Evolutionary conservation across 257 asterid genomes (phyloP).

Genomic region (Salvia hispanica): DNA sequence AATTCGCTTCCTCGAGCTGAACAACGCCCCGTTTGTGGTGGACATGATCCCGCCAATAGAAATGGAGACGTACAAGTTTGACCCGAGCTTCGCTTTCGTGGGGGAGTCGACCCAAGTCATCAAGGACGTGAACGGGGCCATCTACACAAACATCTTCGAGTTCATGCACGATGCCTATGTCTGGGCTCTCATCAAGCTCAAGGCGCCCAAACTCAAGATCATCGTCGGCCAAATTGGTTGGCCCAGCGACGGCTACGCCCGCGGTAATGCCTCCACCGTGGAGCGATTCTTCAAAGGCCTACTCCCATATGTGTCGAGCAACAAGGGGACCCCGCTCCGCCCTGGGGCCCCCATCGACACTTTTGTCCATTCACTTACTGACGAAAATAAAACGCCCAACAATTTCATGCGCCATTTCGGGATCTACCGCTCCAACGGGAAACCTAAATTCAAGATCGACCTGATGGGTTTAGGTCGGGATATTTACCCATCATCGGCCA

Average conservation of each 20-base stretch:
- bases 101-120: slow-evolving; percentile 3
- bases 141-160: slow-evolving; percentile 44
- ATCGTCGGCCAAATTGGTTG: slow-evolving; percentile 44
- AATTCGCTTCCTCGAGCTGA: neutral
- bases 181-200: slow-evolving; percentile 39
- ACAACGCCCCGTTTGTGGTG: slow-evolving; percentile 28
- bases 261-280: slow-evolving; percentile 30
- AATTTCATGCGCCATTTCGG: slow-evolving; percentile 45
- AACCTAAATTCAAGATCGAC: slow-evolving; percentile 54
- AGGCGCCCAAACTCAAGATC: slow-evolving; percentile 17
- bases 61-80: neutral
- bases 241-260: slow-evolving; percentile 52
- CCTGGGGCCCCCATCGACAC: slow-evolving; percentile 33
- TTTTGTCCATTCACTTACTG: slow-evolving; percentile 34
- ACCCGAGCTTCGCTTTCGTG: slow-evolving; percentile 38
- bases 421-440: slow-evolving; percentile 46
- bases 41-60: slow-evolving; percentile 26
- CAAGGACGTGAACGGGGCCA: neutral
- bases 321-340: slow-evolving; percentile 49
- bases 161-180: slow-evolving; percentile 37
- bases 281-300: slow-evolving; percentile 42
- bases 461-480: slow-evolving; percentile 47
- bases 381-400: slow-evolving; percentile 9
- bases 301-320: slow-evolving; percentile 26
- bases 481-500: slow-evolving; percentile 31